These are phyloP conservation scores for Forsythia suspensa DNA, from an alignment of 257 asterid genomes.

Conservation along the genomic window DNA sequence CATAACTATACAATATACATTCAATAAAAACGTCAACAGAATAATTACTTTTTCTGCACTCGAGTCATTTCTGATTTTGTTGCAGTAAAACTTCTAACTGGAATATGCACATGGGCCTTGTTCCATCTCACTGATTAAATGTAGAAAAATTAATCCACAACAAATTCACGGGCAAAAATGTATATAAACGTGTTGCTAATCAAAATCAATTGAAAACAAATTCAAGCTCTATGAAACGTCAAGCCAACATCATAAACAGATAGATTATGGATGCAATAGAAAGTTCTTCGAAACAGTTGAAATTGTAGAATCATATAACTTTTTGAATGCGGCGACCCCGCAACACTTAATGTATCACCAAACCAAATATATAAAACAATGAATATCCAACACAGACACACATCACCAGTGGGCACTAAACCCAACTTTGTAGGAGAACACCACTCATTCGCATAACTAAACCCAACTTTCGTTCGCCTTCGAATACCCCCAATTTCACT, in stretches of 20 bases:
- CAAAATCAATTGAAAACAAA: constrained; percentile 8
- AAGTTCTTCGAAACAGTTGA: neutral
- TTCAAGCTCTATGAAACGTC: neutral
- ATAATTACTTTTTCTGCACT: constrained; percentile 66
- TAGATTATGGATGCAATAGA: neutral
- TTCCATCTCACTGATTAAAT: constrained; percentile 51
- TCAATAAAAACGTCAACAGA: neutral
- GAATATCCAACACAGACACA: neutral
- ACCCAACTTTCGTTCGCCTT: neutral
- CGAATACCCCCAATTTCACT: neutral
- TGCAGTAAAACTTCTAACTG: constrained; percentile 59
- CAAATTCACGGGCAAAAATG: neutral
- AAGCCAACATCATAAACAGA: neutral
- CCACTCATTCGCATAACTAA: neutral
- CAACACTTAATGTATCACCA: neutral
- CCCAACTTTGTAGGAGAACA: too few relatives aligned
- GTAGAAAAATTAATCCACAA: constrained; percentile 15
- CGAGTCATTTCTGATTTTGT: constrained; percentile 51
- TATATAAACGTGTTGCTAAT: neutral
- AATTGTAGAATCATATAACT: neutral
- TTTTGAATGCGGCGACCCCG: too few relatives aligned
- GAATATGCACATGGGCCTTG: constrained; percentile 25
- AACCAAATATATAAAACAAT: neutral
- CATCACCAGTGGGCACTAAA: too few relatives aligned
- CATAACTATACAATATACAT: neutral